phyloP scores from a whole-genome alignment of 805 yeast genomes.

The Metschnikowia sp. region DNA sequence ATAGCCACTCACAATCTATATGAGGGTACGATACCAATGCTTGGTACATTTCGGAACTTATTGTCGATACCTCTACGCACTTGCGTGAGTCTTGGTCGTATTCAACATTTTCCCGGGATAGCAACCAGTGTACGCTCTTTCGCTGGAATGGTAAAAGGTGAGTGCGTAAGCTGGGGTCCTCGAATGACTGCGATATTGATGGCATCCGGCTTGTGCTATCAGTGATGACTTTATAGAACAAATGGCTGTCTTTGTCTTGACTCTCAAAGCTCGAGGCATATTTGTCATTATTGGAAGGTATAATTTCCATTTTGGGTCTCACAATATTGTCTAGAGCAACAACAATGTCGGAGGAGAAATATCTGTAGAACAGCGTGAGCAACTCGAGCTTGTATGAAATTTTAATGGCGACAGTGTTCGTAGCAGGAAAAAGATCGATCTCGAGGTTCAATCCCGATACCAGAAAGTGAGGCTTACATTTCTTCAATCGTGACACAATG shows the following conservation, averaged over 20 bases:
- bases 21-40: slow-evolving; percentile 5
- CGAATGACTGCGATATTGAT: slow-evolving; percentile 18
- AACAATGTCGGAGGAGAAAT: slow-evolving; percentile 18
- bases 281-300: not conserved
- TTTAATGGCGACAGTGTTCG: slow-evolving; percentile 2
- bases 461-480: slow-evolving; percentile 13
- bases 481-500: slow-evolving; percentile 11
- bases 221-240: slow-evolving; percentile 51
- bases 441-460: slow-evolving; percentile 4
- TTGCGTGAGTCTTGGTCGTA: slow-evolving; percentile 27
- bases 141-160: slow-evolving; percentile 49
- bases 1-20: slow-evolving; percentile 14
- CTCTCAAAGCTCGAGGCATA: not conserved
- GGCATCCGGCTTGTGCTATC: slow-evolving; percentile 36
- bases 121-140: slow-evolving; percentile 55
- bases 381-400: slow-evolving; percentile 11
- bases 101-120: slow-evolving; percentile 45
- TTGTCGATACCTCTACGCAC: slow-evolving; percentile 21
- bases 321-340: slow-evolving; percentile 6
- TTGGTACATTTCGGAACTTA: slow-evolving; percentile 10
- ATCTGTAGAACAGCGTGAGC: slow-evolving; percentile 12
- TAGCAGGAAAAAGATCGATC: slow-evolving; percentile 5
- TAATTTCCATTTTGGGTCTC: not conserved
- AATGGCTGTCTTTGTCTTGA: slow-evolving; percentile 29
- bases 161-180: slow-evolving; percentile 43